Base-by-base conservation (phyloP, 176 grass and related monocot genomes). In the Chloris gayana region DNA sequence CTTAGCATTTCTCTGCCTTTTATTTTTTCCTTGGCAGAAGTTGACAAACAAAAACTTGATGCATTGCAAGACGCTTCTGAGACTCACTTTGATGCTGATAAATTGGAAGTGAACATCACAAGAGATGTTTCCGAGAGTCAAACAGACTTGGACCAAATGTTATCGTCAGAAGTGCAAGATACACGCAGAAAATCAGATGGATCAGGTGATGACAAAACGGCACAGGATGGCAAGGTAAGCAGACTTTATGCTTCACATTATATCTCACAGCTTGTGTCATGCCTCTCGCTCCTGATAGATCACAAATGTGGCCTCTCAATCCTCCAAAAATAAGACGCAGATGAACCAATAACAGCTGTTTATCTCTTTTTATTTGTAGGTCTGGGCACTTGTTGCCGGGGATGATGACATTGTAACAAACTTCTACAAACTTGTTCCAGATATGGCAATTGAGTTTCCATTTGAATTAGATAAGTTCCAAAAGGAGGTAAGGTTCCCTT, bases 401-500 rank as follows among this genome's bases (percentile, higher is more conserved):
- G 86, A 87, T 56, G 90, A 89, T 63, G 84, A 81, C 59, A 89
- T 98, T 41, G 53, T 87, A 74, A 85, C 47, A 30, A 82, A 80
- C 68, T 98, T 98, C 75, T 87, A 91, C 85, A 89, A 98, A 70
- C 85, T 92, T 75, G 86, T 98, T 80, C 95, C 95, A 53, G 90
- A 98, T 75, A 94, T 98, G 92, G 95, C 95, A 67, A 94, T 98
- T 18, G 90, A 92, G 12, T 98, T 85, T 88, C 95, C 95, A 45
- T 98, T 98, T 85, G 95, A 94, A 77, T 70, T 98, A 57, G 95
- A 98, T 87, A 89, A 84, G 77, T 98, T 98, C 83, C 95, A 98
- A 74, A 98, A 98, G 84, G 92, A 94, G 91, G 94, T 97, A 91
- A 49, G 38, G 39, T 80, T 42, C 33, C 53, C 63, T 33, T 79